These are phyloP conservation scores for Aspergillus flavus DNA, from an alignment of 2,329 filamentous ascomycete species.

Conservation along the genomic window DNA sequence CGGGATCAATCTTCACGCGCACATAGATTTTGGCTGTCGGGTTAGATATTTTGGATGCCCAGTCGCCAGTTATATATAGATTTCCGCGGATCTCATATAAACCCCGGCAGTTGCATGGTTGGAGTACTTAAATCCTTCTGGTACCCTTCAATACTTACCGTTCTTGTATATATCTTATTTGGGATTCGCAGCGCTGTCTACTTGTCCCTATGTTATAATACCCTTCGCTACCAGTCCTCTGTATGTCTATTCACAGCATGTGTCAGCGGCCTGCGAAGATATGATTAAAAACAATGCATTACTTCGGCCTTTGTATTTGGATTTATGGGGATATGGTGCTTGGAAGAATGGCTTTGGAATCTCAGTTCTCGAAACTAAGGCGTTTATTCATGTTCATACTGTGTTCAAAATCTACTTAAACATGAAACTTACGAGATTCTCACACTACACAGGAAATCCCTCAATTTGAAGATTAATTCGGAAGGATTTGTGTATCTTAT, in stretches of 20 bases:
- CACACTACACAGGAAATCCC: not conserved
- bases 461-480: not conserved
- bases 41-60: not conserved
- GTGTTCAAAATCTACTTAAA: not conserved
- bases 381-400: not conserved
- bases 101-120: slow-evolving; percentile 19
- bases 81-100: slow-evolving; percentile 6
- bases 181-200: not conserved
- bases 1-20: not conserved
- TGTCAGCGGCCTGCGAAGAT: not conserved
- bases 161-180: slow-evolving; percentile 21
- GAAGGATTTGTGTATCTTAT: not conserved
- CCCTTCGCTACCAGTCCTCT: not conserved
- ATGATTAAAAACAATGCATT: not conserved
- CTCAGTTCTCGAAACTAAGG: not conserved
- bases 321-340: not conserved
- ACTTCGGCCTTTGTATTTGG: not conserved
- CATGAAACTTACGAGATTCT: not conserved
- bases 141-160: slow-evolving; percentile 1
- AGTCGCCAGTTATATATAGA: slow-evolving; percentile 13
- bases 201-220: not conserved
- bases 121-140: slow-evolving; percentile 18
- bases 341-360: not conserved
- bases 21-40: not conserved
- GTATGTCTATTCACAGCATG: not conserved